These are phyloP conservation scores for Peronospora belbahrii DNA, from an alignment of 352 stramenopile species.

Conservation along the genomic window DNA sequence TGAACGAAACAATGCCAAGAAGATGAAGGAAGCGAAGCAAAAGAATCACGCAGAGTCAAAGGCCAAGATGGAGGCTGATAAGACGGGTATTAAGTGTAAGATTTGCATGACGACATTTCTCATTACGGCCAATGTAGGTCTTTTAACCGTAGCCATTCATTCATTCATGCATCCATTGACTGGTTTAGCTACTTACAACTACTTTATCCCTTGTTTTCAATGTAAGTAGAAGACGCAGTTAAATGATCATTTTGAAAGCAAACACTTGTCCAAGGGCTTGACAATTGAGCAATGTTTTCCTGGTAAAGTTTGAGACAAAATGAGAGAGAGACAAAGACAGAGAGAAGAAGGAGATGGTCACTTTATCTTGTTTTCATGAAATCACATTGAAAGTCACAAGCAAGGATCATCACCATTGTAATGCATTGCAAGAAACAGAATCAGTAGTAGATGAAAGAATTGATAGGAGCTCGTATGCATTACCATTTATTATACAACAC, in stretches of 20 bases:
- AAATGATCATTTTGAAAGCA: conserved; percentile 80
- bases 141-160: neutral
- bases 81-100: conserved; percentile 77
- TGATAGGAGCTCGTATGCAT: too few relatives aligned
- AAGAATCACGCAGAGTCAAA: conserved; percentile 78
- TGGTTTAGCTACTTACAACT: too few relatives aligned
- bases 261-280: conserved; percentile 68
- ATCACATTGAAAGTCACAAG: too few relatives aligned
- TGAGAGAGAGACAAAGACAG: conserved; percentile 4
- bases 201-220: neutral
- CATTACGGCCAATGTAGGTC: conserved; percentile 71
- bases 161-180: neutral
- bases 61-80: conserved; percentile 78
- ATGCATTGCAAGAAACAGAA: too few relatives aligned
- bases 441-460: too few relatives aligned
- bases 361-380: too few relatives aligned
- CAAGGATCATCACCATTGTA: too few relatives aligned
- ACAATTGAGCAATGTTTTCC: conserved; percentile 76
- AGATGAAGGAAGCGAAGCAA: conserved; percentile 74
- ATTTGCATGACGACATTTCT: conserved; percentile 86
- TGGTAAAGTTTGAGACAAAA: conserved; percentile 14
- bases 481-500: too few relatives aligned
- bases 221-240: conserved; percentile 47
- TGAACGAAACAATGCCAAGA: conserved; percentile 81
- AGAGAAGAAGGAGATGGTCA: too few relatives aligned